A percentile compares a stretch with the other conserved stretches of the same genome.
Evolutionary conservation across 495 filamentous ascomycete species (phyloP).

Genomic region (Podospora pseudocomata): DNA sequence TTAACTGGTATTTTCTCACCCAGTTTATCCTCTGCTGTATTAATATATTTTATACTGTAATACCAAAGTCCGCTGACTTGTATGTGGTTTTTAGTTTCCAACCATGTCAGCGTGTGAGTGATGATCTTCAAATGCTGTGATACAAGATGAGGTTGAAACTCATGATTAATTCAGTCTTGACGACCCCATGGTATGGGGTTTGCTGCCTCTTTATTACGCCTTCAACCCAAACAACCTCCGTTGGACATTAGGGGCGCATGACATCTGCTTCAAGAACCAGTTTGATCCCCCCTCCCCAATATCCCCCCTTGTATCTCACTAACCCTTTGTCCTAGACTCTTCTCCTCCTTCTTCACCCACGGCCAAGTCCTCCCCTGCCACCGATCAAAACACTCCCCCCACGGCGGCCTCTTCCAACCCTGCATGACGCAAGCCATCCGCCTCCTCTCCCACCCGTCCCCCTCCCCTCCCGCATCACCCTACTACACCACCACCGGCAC

Average conservation of each 20-base stretch:
- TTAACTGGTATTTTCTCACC: constrained; percentile 63
- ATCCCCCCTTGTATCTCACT: background rate
- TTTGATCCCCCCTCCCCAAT: constrained; percentile 22
- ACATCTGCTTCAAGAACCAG: constrained; percentile 82
- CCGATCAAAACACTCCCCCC: constrained; percentile 66
- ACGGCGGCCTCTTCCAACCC: constrained; percentile 82
- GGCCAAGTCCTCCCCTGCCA: constrained; percentile 91
- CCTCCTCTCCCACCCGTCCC: constrained; percentile 59
- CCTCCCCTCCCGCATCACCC: constrained; percentile 46
- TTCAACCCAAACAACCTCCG: constrained; percentile 70
- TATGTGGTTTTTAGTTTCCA: constrained; percentile 63
- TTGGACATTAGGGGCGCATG: constrained; percentile 85
- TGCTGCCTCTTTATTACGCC: constrained; percentile 67
- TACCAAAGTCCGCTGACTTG: constrained; percentile 18
- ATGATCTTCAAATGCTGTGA: background rate
- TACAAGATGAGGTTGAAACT: background rate
- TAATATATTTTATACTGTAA: constrained; percentile 4
- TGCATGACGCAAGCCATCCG: constrained; percentile 82
- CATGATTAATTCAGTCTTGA: constrained; percentile 62
- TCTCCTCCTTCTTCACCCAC: constrained; percentile 68
- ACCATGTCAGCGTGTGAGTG: constrained; percentile 94
- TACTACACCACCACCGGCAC: constrained; percentile 62
- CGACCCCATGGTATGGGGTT: constrained; percentile 90
- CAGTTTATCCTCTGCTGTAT: background rate
- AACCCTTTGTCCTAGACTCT: constrained; percentile 38